Conservation (phyloP, 169 alveolate genomes). For the Eimeria necatrix region DNA sequence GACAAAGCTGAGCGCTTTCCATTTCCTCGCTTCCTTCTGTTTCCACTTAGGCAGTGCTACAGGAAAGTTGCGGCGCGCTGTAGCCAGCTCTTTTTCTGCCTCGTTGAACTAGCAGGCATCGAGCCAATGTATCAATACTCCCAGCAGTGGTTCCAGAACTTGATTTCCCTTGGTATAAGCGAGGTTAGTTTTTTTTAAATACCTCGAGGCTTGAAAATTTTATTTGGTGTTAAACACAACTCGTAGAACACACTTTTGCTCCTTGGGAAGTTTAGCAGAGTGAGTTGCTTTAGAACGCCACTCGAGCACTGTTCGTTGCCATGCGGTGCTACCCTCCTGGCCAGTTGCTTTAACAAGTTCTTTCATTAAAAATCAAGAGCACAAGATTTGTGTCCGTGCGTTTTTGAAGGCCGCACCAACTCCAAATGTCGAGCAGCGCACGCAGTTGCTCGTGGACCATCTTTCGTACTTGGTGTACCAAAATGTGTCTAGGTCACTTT, state of each 20-base stretch:
- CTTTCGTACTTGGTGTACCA: constrained; percentile 86
- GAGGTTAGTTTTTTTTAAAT: constrained; percentile 67
- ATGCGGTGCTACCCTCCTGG: not conserved
- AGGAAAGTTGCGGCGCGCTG: constrained; percentile 96
- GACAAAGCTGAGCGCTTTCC: not conserved
- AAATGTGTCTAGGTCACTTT: constrained; percentile 92
- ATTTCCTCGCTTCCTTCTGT: not conserved
- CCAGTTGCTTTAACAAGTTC: not conserved
- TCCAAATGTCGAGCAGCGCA: constrained; percentile 95
- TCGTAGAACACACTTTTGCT: not conserved
- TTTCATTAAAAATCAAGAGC: too few species aligned
- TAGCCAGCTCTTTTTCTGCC: constrained; percentile 96
- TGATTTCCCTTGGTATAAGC: constrained; percentile 93
- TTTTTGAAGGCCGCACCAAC: constrained; percentile 94
- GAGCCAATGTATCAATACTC: constrained; percentile 98
- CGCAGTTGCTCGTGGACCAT: constrained; percentile 69
- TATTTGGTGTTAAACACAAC: not conserved
- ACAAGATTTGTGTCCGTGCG: constrained; percentile 91
- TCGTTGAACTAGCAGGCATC: constrained; percentile 94
- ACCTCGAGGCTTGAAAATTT: not conserved
- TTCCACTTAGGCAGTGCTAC: constrained; percentile 90
- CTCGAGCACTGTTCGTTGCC: not conserved
- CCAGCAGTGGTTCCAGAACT: constrained; percentile 96
- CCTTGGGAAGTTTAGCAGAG: not conserved
- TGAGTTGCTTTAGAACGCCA: not conserved